Evolutionary conservation across 148 eudicot species (phyloP), one percentile per base, ranked within the genome.

Genomic region (Silene latifolia): DNA sequence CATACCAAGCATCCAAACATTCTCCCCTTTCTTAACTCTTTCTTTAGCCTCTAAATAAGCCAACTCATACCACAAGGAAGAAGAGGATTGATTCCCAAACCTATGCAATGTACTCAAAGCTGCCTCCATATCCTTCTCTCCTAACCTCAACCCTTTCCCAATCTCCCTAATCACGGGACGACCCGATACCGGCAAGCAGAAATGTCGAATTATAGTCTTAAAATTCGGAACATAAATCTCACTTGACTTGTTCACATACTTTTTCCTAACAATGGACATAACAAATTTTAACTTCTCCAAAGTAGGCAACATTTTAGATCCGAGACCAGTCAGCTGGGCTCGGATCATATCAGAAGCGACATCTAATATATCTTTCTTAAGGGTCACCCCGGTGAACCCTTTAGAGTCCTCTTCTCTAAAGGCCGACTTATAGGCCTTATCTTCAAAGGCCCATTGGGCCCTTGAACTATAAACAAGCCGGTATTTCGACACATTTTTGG

Each of bases 31-130:
- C 74, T 79, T 90, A 27, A 92, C 85, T 74, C 86, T 88, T 29
- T 83, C 88, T 67, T 92, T 90, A 8, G 83, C 94, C 69, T 92
- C 97, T 71, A 87, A 76, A 67, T 92, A 92, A 67, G 86, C 89
- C 18, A 90, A 82, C 75, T 88, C 97, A 74, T 92, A 92, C 97
- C 93, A 92, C 77, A 92, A 23, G 11, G 97, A 92, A 18, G 92
- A 90, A 14, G 92, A 88, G 54, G 95, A 88, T 71, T 87, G 92
- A 76, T 92, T 90, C 29, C 97, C 97, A 81, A 92, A 90, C 80
- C 95, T 86, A 67, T 92, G 97, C 69, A 88, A 72, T 74, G 97
- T 90, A 79, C 86, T 85, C 80, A 86, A 46, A 12, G 92, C 92
- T 29, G 95, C 72, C 82, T 92, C 95, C 83, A 88, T 82, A 8